These are phyloP conservation scores for Kwoniella sp. DNA, from an alignment of 768 basidiomycete genomes.

Conservation along the genomic window DNA sequence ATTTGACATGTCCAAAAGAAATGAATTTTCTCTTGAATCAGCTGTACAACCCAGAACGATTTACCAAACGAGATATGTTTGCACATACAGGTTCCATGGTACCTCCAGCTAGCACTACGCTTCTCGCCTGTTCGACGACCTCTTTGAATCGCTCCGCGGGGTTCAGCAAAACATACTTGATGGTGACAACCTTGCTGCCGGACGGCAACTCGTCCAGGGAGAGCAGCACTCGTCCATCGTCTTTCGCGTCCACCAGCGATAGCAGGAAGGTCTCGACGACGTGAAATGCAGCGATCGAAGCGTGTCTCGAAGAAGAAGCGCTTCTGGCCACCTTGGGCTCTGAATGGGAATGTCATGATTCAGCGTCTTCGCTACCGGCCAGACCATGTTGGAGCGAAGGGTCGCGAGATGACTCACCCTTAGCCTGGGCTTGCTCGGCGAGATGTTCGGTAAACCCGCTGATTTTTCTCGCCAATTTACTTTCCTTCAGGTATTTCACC, in stretches of 20 bases:
- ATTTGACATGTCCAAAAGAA: background rate
- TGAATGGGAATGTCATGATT: background rate
- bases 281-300: slow-evolving; percentile 73
- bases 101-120: slow-evolving; percentile 90
- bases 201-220: slow-evolving; percentile 56
- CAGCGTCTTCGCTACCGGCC: background rate
- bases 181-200: slow-evolving; percentile 58
- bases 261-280: slow-evolving; percentile 76
- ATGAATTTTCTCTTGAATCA: background rate
- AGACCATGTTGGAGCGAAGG: too few relatives aligned
- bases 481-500: slow-evolving; percentile 74
- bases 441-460: slow-evolving; percentile 77
- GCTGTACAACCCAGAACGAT: background rate
- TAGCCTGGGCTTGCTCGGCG: slow-evolving; percentile 58
- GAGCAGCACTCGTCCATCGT: slow-evolving; percentile 78
- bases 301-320: slow-evolving; percentile 29
- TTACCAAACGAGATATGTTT: background rate
- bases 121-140: slow-evolving; percentile 76
- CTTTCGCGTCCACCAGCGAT: slow-evolving; percentile 74
- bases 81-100: slow-evolving; percentile 92
- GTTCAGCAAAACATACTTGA: slow-evolving; percentile 91
- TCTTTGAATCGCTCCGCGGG: slow-evolving; percentile 83
- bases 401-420: too few relatives aligned
- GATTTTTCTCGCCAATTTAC: slow-evolving; percentile 69
- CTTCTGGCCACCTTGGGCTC: slow-evolving; percentile 13